Evolutionary conservation across 2,329 filamentous ascomycete genomes (phyloP), one percentile per base, ranked within the genome.

Genomic region (Septoria petroselini): DNA sequence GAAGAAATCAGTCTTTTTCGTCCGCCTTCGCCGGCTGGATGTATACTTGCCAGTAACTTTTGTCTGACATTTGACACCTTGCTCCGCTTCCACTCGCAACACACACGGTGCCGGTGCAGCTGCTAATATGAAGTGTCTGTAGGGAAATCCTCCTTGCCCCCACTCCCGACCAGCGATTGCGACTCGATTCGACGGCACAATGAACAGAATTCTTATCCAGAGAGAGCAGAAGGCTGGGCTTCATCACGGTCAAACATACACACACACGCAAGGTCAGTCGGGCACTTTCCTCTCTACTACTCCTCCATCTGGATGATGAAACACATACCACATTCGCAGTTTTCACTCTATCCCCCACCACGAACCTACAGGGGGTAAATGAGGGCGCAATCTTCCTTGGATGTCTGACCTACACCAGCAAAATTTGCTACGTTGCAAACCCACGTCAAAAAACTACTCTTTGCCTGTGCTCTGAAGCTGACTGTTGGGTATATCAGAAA

Each of bases 1-100:
- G 86, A 89, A 82, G 83, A 88, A 84, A 75, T 68, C 74, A 75
- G 76, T 79, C 79, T 85, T 48, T 75, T 79, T 76, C 81, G 83
- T 84, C 82, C 75, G 73, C 73, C 72, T 73, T 75, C 74, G 73
- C 78, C 76, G 75, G 76, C 70, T 67, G 78, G 82, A 83, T 88
- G 86, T 85, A 69, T 90, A 90, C 86, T 90, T 87, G 86, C 86
- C 86, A 91, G 86, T 90, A 90, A 84, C 76, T 72, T 75, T 79
- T 83, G 83, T 87, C 86, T 89, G 86, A 89, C 73, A 62, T 59
- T 60, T 59, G 17, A 42, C 14, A 27, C 29, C 35, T 41, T 19
- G 31, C n/a, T 14, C 52, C 30, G n/a, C 34, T 35, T 37, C 19
- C 41, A 48, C 44, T 25, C 41, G 41, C 40, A 37, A 18, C 17